Conservation (phyloP, 139 green algal genomes). For the Picochlorum sp. region DNA sequence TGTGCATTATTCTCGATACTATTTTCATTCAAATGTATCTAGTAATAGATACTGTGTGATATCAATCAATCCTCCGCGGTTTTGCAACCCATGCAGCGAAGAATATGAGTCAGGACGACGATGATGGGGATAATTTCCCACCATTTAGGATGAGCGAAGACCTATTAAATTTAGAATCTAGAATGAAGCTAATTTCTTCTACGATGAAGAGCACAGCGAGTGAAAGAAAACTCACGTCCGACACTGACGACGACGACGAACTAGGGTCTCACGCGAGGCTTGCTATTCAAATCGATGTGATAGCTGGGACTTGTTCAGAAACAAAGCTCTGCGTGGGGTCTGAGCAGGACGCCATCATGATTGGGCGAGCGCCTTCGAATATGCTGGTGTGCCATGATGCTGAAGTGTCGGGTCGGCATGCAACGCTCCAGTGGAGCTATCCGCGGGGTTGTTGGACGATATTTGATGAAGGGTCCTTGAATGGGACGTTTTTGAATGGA, state of each 20-base stretch:
- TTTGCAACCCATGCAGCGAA: no score
- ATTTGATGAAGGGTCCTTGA: constrained; percentile 60
- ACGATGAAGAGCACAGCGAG: constrained; percentile 9
- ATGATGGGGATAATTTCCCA: neutral
- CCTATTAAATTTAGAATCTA: no score
- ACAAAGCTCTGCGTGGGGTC: constrained; percentile 12
- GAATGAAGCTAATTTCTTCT: neutral
- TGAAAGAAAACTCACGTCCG: neutral
- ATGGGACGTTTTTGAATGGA: constrained; percentile 63
- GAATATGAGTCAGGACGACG: no score
- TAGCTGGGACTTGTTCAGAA: constrained; percentile 33
- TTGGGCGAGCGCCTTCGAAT: constrained; percentile 45
- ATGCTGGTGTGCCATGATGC: constrained; percentile 47
- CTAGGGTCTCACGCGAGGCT: constrained; percentile 13
- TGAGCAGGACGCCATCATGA: constrained; percentile 34
- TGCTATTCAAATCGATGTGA: constrained; percentile 41
- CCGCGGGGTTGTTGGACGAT: constrained; percentile 34
- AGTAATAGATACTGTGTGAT: no score
- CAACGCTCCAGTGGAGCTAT: constrained; percentile 39
- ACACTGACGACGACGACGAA: constrained; percentile 1
- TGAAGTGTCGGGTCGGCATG: constrained; percentile 60
- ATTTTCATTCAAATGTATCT: no score
- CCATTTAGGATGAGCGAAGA: neutral
- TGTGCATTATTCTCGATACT: no score
- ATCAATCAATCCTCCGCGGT: no score